Conservation (phyloP, 2,329 filamentous ascomycete species). For the Neurospora crassa region DNA sequence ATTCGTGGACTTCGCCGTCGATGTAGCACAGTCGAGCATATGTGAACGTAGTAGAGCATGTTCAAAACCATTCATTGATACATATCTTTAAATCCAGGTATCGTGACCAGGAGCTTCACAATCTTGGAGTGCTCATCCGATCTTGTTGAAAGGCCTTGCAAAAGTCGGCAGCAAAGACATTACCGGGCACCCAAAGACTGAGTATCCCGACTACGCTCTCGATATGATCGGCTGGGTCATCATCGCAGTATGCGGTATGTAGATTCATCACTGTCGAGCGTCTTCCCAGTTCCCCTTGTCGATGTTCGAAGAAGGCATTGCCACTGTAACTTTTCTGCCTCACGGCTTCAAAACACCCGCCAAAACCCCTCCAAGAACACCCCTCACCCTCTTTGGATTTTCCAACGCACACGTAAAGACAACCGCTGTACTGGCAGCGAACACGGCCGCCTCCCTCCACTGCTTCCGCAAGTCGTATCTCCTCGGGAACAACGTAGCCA, state of each 20-base stretch:
- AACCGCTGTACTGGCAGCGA: constrained; percentile 58
- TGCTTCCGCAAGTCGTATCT: constrained; percentile 53
- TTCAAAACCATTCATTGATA: not conserved
- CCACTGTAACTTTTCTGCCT: not conserved
- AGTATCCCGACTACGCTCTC: not conserved
- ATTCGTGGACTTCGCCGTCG: not conserved
- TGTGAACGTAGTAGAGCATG: not conserved
- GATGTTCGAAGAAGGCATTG: not conserved
- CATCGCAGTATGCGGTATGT: not conserved
- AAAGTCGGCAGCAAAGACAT: not conserved
- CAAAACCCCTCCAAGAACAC: constrained; percentile 56
- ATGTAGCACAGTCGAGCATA: not conserved
- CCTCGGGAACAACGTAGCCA: constrained; percentile 65
- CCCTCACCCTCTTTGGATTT: constrained; percentile 52
- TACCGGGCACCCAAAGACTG: not conserved
- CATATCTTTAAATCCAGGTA: not conserved
- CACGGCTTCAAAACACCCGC: constrained; percentile 34
- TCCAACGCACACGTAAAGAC: constrained; percentile 60
- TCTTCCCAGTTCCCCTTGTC: not conserved
- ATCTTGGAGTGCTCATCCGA: not conserved
- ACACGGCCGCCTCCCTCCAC: constrained; percentile 57
- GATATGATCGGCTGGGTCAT: not conserved
- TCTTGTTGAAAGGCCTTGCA: not conserved
- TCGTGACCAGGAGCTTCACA: not conserved
- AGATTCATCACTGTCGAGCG: not conserved